These are phyloP conservation scores for Cymbopogon citratus DNA, from an alignment of 176 grass and related monocot genomes.

Conservation along the genomic window DNA sequence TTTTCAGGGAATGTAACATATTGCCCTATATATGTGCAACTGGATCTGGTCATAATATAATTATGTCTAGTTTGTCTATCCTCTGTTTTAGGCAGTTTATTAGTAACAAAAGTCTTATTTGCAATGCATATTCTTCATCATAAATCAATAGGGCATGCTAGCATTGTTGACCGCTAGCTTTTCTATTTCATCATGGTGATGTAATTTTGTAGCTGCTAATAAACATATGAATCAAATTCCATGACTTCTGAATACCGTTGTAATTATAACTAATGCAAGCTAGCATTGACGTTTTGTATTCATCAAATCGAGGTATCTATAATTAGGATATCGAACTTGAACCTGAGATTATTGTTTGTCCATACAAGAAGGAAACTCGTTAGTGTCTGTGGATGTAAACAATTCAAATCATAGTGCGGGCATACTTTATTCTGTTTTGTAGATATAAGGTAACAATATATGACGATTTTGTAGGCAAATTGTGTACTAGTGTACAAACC, in stretches of 20 bases:
- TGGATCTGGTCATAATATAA: no score
- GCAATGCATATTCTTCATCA: no score
- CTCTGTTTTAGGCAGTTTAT: no score
- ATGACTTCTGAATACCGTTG: not conserved
- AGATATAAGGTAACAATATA: not conserved
- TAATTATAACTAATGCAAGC: no score
- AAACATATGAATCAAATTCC: not conserved
- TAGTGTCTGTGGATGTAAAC: not conserved
- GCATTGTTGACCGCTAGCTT: not conserved
- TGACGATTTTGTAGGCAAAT: not conserved
- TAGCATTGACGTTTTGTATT: not conserved
- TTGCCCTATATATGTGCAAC: no score
- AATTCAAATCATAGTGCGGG: not conserved
- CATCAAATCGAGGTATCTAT: no score
- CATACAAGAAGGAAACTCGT: not conserved
- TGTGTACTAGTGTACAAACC: not conserved
- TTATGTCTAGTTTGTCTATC: no score
- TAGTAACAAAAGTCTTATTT: no score
- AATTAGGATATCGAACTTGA: not conserved
- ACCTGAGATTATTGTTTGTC: not conserved
- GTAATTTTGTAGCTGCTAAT: not conserved
- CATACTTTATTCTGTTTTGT: not conserved
- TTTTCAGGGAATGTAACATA: no score
- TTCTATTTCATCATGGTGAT: not conserved
- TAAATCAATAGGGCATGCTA: not conserved